Base-by-base conservation (phyloP, 108 stramenopile species). In the Pseudonitzschia multiseries region DNA sequence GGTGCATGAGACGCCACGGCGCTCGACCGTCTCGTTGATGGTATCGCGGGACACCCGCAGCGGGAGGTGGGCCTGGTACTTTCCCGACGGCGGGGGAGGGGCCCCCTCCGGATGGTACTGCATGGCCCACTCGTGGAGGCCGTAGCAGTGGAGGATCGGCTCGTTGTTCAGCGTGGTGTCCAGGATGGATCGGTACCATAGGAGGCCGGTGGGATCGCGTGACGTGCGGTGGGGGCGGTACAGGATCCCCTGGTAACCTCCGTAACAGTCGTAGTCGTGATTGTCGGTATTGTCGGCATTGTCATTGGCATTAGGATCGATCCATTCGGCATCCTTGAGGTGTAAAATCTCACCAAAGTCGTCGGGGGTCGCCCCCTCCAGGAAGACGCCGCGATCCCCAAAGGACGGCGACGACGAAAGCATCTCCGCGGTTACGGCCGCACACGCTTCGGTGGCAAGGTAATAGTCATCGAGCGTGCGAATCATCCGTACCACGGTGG, bases 111-210 rank as follows among this genome's bases (percentile, higher is more conserved):
- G 91, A 42, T 87, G 87, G 66, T 98, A 98, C 27, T 95, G 93
- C 97, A 98, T 98, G 26, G 97, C 97, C 96, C 96, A 98, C 74
- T 98, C 97, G 79, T 98, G 97, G 31, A 96, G 76, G n/a, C 96
- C 96, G 73, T 90, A 87, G 78, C 97, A 98, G 67, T 91, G 86
- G 50, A 95, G 68, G 32, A 96, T 72, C 1, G 97, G 96, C 22
- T 94, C 90, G 20, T 83, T 82, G 15, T 60, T 27, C 22, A 88
- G 53, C 5, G 90, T 90, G 52, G 82, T 71, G 46, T 81, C 63
- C 12, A 94, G 68, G 43, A 94, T 75, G n/a, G 86, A 81, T 31
- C 69, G 68, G 69, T 91, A 91, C 93, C 93, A 94, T 27, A 89
- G 69, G 70, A 56, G 26, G 54, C 46, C 18, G 2, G 46, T 48